Conservation (phyloP, 2,329 filamentous ascomycete species). For the Exophiala sp. region DNA sequence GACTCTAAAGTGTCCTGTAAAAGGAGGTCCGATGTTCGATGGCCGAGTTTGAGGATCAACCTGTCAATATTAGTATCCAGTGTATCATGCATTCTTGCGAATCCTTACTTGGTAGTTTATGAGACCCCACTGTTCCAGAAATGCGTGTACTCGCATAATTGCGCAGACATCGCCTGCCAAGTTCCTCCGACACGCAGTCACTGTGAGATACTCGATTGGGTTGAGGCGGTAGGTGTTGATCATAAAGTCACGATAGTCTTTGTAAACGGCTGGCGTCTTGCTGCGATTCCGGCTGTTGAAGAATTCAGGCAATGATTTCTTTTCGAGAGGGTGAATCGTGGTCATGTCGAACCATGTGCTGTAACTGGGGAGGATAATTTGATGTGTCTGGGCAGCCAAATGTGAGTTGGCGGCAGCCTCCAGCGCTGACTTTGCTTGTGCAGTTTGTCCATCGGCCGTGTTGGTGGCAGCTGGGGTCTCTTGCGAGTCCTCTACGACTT, state of each 20-base stretch:
- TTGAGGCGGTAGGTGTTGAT: constrained; percentile 98
- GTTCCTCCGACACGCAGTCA: constrained; percentile 92
- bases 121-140: constrained; percentile 96
- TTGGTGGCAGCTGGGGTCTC: constrained; percentile 39
- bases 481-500: constrained; percentile 40
- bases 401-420: constrained; percentile 88
- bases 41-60: constrained; percentile 94
- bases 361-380: constrained; percentile 95
- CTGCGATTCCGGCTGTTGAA: constrained; percentile 98
- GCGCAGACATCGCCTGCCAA: constrained; percentile 96
- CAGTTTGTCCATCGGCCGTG: constrained; percentile 51
- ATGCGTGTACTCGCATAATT: constrained; percentile 97
- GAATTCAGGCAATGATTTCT: constrained; percentile 93
- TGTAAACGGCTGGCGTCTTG: constrained; percentile 96
- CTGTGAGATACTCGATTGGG: constrained; percentile 91
- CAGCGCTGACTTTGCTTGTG: constrained; percentile 73
- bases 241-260: constrained; percentile 99
- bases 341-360: constrained; percentile 99
- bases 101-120: constrained; percentile 91
- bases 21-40: constrained; percentile 91
- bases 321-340: constrained; percentile 82
- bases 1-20: constrained; percentile 95
- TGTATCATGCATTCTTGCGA: background rate
- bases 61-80: constrained; percentile 48
- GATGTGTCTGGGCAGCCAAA: constrained; percentile 87